Conservation (phyloP, 371 early-diverging fungal species). For the Mucor lusitanicus region DNA sequence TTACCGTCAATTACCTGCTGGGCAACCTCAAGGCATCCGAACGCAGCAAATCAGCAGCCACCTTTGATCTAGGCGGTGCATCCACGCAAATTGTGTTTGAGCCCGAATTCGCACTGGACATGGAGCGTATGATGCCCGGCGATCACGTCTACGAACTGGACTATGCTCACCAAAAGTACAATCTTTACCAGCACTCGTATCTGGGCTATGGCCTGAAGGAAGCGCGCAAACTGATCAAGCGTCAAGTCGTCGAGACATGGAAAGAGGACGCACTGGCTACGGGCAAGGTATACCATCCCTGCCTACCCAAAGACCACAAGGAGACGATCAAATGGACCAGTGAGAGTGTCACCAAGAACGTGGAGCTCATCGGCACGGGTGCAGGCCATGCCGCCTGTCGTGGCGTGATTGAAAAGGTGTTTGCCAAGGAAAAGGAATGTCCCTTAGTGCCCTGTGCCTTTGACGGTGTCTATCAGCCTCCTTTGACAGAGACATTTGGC, state of each 20-base stretch:
- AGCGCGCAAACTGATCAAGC: slow-evolving; percentile 55
- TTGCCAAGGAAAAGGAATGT: slow-evolving; percentile 67
- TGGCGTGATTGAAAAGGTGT: slow-evolving; percentile 54
- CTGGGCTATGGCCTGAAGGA: slow-evolving; percentile 90
- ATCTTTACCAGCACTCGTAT: slow-evolving; percentile 93
- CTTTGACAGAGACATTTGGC: slow-evolving; percentile 67
- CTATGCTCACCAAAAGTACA: slow-evolving; percentile 71
- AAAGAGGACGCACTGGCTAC: slow-evolving; percentile 21
- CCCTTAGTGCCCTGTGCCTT: slow-evolving; percentile 77
- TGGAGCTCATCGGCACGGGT: slow-evolving; percentile 52
- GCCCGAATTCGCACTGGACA: slow-evolving; percentile 57
- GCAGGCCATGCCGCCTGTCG: slow-evolving; percentile 60
- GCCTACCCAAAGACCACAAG: slow-evolving; percentile 37
- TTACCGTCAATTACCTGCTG: slow-evolving; percentile 95
- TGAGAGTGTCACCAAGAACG: slow-evolving; percentile 6
- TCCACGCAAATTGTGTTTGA: slow-evolving; percentile 97
- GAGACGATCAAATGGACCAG: slow-evolving; percentile 24
- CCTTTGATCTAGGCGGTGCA: slow-evolving; percentile 97
- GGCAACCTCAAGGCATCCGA: slow-evolving; percentile 49
- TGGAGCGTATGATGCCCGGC: slow-evolving; percentile 55
- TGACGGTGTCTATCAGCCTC: slow-evolving; percentile 91
- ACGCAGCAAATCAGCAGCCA: slow-evolving; percentile 74
- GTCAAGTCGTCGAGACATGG: slow-evolving; percentile 25
- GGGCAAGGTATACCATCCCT: slow-evolving; percentile 35
- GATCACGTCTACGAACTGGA: slow-evolving; percentile 69